Conservation (phyloP, 495 filamentous ascomycete genomes). For the Lineolata rhizophorae region DNA sequence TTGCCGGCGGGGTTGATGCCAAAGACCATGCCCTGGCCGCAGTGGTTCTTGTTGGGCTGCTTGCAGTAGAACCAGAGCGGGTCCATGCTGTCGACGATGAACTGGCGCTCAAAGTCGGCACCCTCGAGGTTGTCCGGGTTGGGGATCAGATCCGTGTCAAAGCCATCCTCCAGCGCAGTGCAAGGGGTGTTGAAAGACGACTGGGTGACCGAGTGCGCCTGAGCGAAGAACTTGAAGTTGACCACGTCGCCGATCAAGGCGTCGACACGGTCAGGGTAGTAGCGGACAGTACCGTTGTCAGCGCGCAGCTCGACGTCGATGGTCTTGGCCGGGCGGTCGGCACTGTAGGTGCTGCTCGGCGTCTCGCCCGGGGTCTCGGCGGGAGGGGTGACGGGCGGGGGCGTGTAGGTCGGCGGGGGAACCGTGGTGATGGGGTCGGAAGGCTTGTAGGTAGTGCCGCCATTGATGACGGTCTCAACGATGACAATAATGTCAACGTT, state of each 20-base stretch:
- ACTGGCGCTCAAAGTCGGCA: not conserved
- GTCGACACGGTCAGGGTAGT: constrained; percentile 3
- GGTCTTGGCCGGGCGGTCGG: too few relatives aligned
- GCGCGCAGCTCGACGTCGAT: too few relatives aligned
- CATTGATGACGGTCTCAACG: too few relatives aligned
- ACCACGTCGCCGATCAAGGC: constrained; percentile 16
- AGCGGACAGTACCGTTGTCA: not conserved
- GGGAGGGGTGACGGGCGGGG: too few relatives aligned
- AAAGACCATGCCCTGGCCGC: constrained; percentile 8
- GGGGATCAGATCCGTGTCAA: constrained; percentile 8
- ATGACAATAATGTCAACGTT: too few relatives aligned
- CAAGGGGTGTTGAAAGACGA: constrained; percentile 15
- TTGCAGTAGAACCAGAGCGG: constrained; percentile 8
- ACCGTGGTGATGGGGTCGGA: too few relatives aligned
- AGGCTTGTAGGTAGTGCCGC: too few relatives aligned
- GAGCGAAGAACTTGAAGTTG: constrained; percentile 14
- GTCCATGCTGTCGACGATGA: constrained; percentile 3
- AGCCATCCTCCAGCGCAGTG: constrained; percentile 5
- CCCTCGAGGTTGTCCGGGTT: constrained; percentile 3
- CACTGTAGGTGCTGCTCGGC: too few relatives aligned
- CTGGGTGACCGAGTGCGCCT: constrained; percentile 17
- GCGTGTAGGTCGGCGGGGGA: too few relatives aligned
- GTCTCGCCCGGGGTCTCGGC: too few relatives aligned
- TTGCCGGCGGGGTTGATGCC: constrained; percentile 6
- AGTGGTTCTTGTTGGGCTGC: constrained; percentile 5